These are phyloP conservation scores for Cinnamomum chago DNA, from an alignment of 164 flowering plant species.

Conservation along the genomic window DNA sequence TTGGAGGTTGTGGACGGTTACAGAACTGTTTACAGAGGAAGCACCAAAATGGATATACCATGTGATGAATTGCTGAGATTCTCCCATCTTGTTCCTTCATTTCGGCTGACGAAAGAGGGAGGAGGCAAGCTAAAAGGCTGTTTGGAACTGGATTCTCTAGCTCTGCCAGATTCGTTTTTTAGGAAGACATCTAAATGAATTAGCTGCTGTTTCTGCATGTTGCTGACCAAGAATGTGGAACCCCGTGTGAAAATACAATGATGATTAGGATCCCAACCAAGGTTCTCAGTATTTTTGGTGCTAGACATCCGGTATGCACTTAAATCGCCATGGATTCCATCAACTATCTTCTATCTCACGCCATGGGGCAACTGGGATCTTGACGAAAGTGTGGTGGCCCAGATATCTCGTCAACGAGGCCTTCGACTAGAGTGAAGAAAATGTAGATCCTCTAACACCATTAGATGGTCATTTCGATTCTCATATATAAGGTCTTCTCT, in stretches of 20 bases:
- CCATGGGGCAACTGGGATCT: not conserved
- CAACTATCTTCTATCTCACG: not conserved
- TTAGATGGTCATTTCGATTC: conserved; percentile 1
- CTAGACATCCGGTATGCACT: not conserved
- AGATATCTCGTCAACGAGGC: not conserved
- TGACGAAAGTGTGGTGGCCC: not conserved
- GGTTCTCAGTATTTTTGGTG: not conserved
- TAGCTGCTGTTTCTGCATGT: not conserved
- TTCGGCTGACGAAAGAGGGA: conserved; percentile 24
- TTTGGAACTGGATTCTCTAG: conserved; percentile 46
- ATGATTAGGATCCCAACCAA: not conserved
- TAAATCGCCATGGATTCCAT: not conserved
- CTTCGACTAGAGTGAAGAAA: not conserved
- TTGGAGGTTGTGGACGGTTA: conserved; percentile 24
- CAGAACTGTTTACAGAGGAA: conserved; percentile 22
- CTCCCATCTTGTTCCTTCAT: conserved; percentile 51
- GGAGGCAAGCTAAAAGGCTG: conserved; percentile 23
- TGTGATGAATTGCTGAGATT: conserved; percentile 30
- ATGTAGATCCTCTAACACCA: not conserved
- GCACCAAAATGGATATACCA: conserved; percentile 19
- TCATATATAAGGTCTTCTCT: not conserved
- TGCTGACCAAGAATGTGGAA: not conserved
- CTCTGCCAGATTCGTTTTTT: conserved; percentile 22
- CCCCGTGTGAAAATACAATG: not conserved
- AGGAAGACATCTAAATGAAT: not conserved